Evolutionary conservation across 768 basidiomycete species (phyloP).

Genomic region (Russula sp.): DNA sequence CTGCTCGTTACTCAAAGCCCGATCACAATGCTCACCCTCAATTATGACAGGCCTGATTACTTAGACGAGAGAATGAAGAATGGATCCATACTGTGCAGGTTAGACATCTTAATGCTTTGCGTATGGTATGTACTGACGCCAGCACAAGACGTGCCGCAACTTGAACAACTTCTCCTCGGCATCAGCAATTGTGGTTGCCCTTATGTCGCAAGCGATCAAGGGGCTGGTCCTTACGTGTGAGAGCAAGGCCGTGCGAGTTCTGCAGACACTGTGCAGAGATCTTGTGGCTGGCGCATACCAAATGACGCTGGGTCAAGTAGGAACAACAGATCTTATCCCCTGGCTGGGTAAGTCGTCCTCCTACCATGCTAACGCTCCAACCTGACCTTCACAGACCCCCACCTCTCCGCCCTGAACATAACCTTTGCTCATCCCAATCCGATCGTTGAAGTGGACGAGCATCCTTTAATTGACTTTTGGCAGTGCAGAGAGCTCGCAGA

Average conservation of each 20-base stretch:
- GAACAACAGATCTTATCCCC: neutral
- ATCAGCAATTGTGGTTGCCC: slow-evolving; percentile 8
- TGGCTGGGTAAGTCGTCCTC: slow-evolving; percentile 4
- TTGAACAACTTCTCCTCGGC: slow-evolving; percentile 15
- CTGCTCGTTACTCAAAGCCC: neutral
- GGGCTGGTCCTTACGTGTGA: slow-evolving; percentile 9
- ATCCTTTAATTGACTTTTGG: slow-evolving; percentile 6
- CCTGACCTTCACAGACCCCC: neutral
- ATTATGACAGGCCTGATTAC: neutral
- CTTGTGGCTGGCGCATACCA: neutral
- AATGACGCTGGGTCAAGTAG: neutral
- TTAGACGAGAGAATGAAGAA: slow-evolving; percentile 6
- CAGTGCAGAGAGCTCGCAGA: neutral
- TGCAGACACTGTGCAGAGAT: neutral
- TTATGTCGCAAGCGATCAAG: neutral
- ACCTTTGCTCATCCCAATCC: neutral
- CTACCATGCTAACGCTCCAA: neutral
- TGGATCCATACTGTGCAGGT: slow-evolving; percentile 16
- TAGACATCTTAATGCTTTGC: neutral
- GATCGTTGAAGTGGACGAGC: slow-evolving; percentile 2
- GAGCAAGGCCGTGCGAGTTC: neutral
- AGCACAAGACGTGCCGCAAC: neutral
- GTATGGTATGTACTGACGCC: neutral
- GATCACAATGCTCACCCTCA: neutral
- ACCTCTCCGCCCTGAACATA: slow-evolving; percentile 4